Evolutionary conservation across 768 basidiomycete genomes (phyloP).

Genomic region (Lentinula guzmanii): DNA sequence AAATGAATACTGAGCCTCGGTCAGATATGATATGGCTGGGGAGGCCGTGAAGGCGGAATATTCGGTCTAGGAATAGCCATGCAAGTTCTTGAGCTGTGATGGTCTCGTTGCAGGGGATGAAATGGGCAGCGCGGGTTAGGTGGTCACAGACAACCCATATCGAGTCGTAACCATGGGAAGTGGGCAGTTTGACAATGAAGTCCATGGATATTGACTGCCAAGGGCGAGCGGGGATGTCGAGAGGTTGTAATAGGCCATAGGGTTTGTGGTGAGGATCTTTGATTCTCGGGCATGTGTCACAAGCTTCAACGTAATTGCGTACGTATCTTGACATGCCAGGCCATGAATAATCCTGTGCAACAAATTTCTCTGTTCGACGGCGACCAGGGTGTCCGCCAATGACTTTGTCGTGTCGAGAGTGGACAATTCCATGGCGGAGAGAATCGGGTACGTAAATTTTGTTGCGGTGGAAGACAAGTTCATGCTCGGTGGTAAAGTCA

Average conservation of each 20-base stretch:
- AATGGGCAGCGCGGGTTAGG: constrained; percentile 33
- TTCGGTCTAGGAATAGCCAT: constrained; percentile 25
- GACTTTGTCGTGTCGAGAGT: constrained; percentile 28
- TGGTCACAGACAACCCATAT: constrained; percentile 11
- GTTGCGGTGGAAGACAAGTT: constrained; percentile 18
- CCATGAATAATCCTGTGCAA: background rate
- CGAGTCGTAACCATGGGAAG: constrained; percentile 29
- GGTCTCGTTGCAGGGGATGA: constrained; percentile 28
- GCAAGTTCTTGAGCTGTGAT: constrained; percentile 18
- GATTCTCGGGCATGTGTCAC: constrained; percentile 25
- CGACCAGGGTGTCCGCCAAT: constrained; percentile 36
- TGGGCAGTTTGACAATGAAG: constrained; percentile 35
- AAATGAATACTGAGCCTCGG: constrained; percentile 24
- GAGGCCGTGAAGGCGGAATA: constrained; percentile 29
- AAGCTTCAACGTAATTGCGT: constrained; percentile 23
- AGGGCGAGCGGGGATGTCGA: constrained; percentile 27
- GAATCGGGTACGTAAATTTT: constrained; percentile 24
- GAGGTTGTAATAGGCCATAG: constrained; percentile 28
- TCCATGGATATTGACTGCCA: constrained; percentile 36
- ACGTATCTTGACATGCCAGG: background rate
- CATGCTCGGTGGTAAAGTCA: background rate
- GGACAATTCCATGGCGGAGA: constrained; percentile 22
- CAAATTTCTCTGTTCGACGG: constrained; percentile 16
- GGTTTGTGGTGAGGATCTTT: constrained; percentile 28
- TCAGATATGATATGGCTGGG: constrained; percentile 26